Evolutionary conservation across 345 rosid genomes (phyloP).

Genomic region (Triadica sebifera): DNA sequence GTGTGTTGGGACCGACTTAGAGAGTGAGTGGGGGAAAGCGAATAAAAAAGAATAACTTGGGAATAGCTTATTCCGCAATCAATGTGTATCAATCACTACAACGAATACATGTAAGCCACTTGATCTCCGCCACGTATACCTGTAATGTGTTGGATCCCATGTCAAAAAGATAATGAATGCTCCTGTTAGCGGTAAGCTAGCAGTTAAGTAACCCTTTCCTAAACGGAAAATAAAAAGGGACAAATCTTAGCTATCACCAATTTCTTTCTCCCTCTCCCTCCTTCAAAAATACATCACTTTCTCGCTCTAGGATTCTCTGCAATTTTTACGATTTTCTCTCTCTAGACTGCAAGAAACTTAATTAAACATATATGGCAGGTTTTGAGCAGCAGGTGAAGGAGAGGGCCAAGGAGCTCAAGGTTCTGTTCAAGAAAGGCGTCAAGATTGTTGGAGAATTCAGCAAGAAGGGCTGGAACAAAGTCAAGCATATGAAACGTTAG

Average conservation of each 20-base stretch:
- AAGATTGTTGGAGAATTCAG: slow-evolving; percentile 71
- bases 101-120: background rate
- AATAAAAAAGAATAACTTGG: background rate
- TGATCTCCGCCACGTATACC: slow-evolving; percentile 27
- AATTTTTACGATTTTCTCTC: no score
- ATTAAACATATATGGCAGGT: slow-evolving; percentile 45
- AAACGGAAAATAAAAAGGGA: no score
- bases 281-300: background rate
- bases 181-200: no score
- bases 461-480: slow-evolving; percentile 90
- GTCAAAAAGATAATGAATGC: no score
- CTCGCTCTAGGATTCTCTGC: background rate
- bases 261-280: background rate
- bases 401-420: slow-evolving; percentile 65
- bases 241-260: no score
- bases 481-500: slow-evolving; percentile 64
- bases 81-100: slow-evolving; percentile 17
- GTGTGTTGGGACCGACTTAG: no score
- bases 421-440: slow-evolving; percentile 60
- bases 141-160: slow-evolving; percentile 37
- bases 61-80: slow-evolving; percentile 21
- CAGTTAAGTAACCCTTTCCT: background rate
- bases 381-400: slow-evolving; percentile 81
- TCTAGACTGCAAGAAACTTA: no score
- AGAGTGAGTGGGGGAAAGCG: no score